Base-by-base conservation (phyloP, 2,329 filamentous ascomycete species). In the Exophiala mesophila region DNA sequence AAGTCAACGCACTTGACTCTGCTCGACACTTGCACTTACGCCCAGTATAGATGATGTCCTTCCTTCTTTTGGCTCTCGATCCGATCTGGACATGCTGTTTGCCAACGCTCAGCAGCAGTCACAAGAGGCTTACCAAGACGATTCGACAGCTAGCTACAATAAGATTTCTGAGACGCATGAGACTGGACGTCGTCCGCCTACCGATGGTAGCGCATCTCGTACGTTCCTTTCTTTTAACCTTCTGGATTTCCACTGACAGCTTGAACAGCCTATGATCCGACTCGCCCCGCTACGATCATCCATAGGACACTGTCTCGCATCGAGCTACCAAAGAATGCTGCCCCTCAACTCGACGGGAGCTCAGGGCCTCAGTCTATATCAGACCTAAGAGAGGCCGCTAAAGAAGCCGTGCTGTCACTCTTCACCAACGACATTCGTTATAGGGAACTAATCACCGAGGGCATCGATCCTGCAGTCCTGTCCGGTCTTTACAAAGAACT, bases 361-460 rank as follows among this genome's bases (percentile, higher is more conserved):
- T 51, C 50, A 26, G 45, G 50, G n/a, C 43, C 44, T 40, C 60
- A 59, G 35, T 60, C 65, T 5, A 54, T 57, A 7, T 49, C 58
- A 10, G 67, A 70, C 44, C 54, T 70, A 39, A 63, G 64, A 35
- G 55, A 65, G 16, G 62, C 67, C 43, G 85, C 85, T 0, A 76
- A 80, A 56, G 76, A 77, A 17, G 82, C 84, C 3, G 78, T 89
- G 28, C 62, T 86, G 20, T 73, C 77, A 26, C 66, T 89, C 3
- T 60, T 63, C 9, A 65, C 67, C 28, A 69, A 85, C 45, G 83
- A 86, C 36, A 78, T 94, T 44, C 78, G 78, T 15, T 94, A 82
- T 57, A 73, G 83, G 41, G 76, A 86, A 46, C 82, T 90, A 43
- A 68, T 89, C 9, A 72, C 79, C 8, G 84, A 90, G 60, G 84